Evolutionary conservation across 31 red algal species (phyloP), one percentile per base, ranked within the genome.

Genomic region (Porphyra umbilicalis): DNA sequence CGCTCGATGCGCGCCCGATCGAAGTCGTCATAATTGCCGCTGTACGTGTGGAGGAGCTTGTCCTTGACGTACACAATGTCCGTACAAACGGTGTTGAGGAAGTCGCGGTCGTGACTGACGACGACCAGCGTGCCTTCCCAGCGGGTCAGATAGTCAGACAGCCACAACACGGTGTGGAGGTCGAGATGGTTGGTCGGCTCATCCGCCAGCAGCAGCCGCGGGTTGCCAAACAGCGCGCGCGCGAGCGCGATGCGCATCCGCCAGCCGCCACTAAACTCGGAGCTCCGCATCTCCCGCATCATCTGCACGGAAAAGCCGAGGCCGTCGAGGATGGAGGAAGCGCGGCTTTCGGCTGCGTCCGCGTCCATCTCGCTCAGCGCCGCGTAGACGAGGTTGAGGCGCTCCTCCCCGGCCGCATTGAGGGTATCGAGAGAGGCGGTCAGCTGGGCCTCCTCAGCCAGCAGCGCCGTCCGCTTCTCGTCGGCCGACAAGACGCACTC

Each of bases 131-230:
- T 96, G 74, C 91, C 87, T 31, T 87, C 84, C 93, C 93, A 99
- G n/a, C 81, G 82, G 35, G 83, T 77, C 11, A 99, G 84, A 76
- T 93, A 95, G 33, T 98, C 89, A 18, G 86, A 88, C 20, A 99
- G 81, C 97, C 97, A 99, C 38, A 96, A 89, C 46, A 99, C 90
- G 4, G 97, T 92, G 79, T 89, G 86, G 18, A 89, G 85, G 81
- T 99, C 97, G 10, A 99, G 84, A 87, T 99, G 97, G 80, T 99
- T 99, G 13, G 89, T 92, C 1, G 97, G 93, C 82, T 99, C 97
- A 90, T 99, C 97, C 57, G 96, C 74, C 78, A 99, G 83, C 40
- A 99, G 87, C 74, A 99, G 83, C 76, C 90, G 87, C 29, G 97
- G 97, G 76, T 96, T 90, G 25, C 84, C 77, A 87, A 99, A 99